Percentiles rank a stretch among this genome's conserved stretches.
Conservation (phyloP, 2,329 filamentous ascomycete species). For the Clonostachys rosea region DNA sequence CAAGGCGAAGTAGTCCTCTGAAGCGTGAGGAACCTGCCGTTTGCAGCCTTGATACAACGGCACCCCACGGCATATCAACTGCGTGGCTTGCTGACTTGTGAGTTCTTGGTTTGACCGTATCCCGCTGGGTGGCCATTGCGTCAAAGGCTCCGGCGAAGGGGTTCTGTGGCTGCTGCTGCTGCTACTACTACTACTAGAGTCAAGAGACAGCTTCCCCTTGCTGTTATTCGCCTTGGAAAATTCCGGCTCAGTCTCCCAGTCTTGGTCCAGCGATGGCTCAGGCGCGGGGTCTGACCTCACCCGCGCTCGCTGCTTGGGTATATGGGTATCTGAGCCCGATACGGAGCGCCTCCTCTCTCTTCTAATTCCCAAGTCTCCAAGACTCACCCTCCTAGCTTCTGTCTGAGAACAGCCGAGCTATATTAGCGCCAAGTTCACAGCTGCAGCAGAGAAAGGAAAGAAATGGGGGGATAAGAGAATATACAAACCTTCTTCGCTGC, state of each 20-base stretch:
- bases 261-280: conserved; percentile 4
- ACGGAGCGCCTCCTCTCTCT: too few species aligned
- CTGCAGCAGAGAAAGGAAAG: too few species aligned
- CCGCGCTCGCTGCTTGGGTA: too few species aligned
- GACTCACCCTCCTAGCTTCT: too few species aligned
- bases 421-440: too few species aligned
- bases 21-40: conserved; percentile 46
- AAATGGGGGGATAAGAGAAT: too few species aligned
- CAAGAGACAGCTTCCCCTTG: conserved; percentile 2
- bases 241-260: conserved; percentile 3
- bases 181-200: too few species aligned
- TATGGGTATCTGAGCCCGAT: too few species aligned
- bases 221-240: not conserved
- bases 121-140: conserved; percentile 53
- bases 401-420: too few species aligned
- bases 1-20: conserved; percentile 50
- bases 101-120: conserved; percentile 44
- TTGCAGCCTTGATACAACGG: conserved; percentile 52
- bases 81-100: conserved; percentile 46
- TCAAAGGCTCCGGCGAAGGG: conserved; percentile 24
- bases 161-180: conserved; percentile 1
- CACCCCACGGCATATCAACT: conserved; percentile 53
- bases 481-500: too few species aligned
- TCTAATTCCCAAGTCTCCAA: too few species aligned
- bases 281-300: not conserved